Evolutionary conservation across 2,329 filamentous ascomycete species (phyloP), one percentile per base, ranked within the genome.

Genomic region (Xylaria sp.): DNA sequence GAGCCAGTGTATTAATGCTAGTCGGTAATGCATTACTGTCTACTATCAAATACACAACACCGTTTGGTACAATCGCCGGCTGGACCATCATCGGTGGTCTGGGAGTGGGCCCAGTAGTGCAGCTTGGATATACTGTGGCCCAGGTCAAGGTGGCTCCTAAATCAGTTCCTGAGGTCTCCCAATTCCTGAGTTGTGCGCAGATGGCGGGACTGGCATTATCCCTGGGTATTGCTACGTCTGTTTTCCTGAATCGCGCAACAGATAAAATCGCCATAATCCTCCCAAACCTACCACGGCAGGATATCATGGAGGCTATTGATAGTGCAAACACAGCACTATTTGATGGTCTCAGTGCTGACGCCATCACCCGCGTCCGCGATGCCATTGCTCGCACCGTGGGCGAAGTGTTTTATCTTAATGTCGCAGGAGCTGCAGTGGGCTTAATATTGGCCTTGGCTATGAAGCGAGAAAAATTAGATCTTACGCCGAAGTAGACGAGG

Each of bases 161-260:
- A n/a, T 34, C 28, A n/a, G 23, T 65, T 15, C 18, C 18, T 6
- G 41, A 57, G 13, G 64, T 65, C n/a, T 37, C 59, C 5, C 52
- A n/a, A 13, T 67, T 72, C 23, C 18, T 70, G 3, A 68, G 41
- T 15, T 72, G 68, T 41, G 65, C 65, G 12, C 63, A 72, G n/a
- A 72, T 72, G 68, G 65, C 51, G 20, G 70, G 62, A 2, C 61
- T 70, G 3, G 70, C 50, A 20, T 20, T 72, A 13, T 66, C 67
- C n/a, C 65, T 72, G 1, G 67, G 70, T 1, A 68, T 70, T 23
- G 68, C 70, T 1, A 72, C 70, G 2, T 23, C 70, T 4, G 68
- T 72, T 1, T 69, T 72, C 46, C n/a, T 72, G 1, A 70, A 72
- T 46, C 23, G 34, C n/a, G 52, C 68, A 13, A 72, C 65, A 3